These are phyloP conservation scores for Rheum nobile DNA, from an alignment of 148 eudicot species.

Conservation along the genomic window DNA sequence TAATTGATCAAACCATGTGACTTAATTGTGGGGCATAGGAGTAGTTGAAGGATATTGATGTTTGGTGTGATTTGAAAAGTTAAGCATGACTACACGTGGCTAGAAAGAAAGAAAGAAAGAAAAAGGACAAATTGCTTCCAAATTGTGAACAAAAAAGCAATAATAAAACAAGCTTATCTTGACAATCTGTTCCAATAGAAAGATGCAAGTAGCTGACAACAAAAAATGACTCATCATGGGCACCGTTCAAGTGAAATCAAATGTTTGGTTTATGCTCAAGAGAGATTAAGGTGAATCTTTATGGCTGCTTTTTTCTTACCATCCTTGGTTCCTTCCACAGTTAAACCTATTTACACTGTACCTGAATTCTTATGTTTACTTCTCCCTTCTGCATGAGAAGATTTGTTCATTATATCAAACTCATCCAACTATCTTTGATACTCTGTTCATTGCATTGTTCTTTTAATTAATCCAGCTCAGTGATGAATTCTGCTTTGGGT, in stretches of 20 bases:
- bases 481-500: no score
- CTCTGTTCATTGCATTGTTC: not conserved
- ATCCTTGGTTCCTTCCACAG: not conserved
- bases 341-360: no score
- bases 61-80: not conserved
- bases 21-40: not conserved
- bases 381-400: no score
- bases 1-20: not conserved
- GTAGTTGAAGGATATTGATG: not conserved
- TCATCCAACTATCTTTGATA: not conserved
- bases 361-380: no score
- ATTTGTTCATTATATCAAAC: constrained; percentile 1
- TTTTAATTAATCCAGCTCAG: no score
- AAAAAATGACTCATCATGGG: not conserved
- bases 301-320: not conserved
- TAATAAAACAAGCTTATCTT: not conserved
- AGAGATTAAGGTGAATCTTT: not conserved
- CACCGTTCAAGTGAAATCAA: no score
- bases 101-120: not conserved
- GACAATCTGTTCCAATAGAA: not conserved
- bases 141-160: not conserved
- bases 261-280: not conserved
- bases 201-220: constrained; percentile 1
- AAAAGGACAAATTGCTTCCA: not conserved
- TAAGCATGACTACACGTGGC: not conserved